phyloP scores from a whole-genome alignment of 179 eudicot genomes.

The Vitellaria paradoxa region DNA sequence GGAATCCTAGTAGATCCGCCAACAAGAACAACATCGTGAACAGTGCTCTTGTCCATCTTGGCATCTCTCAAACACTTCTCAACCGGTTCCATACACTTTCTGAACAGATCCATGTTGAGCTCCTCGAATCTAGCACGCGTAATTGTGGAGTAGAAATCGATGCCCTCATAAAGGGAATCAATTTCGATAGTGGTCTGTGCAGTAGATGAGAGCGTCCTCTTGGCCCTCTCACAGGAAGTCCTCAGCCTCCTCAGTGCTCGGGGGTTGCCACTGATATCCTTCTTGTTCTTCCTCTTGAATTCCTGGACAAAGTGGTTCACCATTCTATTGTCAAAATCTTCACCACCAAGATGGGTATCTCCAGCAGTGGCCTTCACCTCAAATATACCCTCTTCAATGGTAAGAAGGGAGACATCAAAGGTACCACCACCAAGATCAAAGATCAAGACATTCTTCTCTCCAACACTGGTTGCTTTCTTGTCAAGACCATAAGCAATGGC shows the following conservation, averaged over 20 bases:
- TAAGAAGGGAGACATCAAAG: conserved; percentile 22
- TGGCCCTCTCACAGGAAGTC: conserved; percentile 23
- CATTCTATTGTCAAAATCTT: conserved; percentile 21
- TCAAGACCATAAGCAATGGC: conserved; percentile 22
- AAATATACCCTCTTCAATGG: conserved; percentile 21
- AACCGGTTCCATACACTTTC: conserved; percentile 24
- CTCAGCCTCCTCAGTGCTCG: conserved; percentile 23
- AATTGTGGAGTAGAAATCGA: conserved; percentile 25
- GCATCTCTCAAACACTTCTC: conserved; percentile 27
- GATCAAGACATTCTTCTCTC: conserved; percentile 22
- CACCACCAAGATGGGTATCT: conserved; percentile 23
- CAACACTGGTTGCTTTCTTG: conserved; percentile 17
- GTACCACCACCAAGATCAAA: conserved; percentile 25
- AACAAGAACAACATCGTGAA: conserved; percentile 22
- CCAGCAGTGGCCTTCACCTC: conserved; percentile 27
- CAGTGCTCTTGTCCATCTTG: conserved; percentile 21
- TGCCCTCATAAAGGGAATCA: conserved; percentile 17
- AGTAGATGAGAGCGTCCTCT: conserved; percentile 19
- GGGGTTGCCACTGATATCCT: conserved; percentile 26
- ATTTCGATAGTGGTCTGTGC: conserved; percentile 20
- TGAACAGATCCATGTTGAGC: conserved; percentile 24
- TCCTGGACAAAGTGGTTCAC: conserved; percentile 26
- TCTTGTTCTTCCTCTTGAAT: conserved; percentile 21
- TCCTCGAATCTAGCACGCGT: conserved; percentile 26
- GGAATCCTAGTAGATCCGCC: conserved; percentile 28